Evolutionary conservation across 768 basidiomycete genomes (phyloP), one percentile per base, ranked within the genome.

Genomic region (Hypholoma fasciculare): DNA sequence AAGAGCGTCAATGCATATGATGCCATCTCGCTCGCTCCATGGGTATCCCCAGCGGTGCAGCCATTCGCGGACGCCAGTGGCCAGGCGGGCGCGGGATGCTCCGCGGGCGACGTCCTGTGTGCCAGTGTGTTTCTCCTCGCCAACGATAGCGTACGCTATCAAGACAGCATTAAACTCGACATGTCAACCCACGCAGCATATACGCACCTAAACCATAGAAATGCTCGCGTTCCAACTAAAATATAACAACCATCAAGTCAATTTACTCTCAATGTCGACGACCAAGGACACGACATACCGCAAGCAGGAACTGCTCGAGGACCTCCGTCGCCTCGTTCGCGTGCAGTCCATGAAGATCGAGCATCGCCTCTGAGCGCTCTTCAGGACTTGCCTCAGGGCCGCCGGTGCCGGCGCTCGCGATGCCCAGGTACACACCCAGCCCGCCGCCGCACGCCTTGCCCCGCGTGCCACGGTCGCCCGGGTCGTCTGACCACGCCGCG

Each of bases 61-160:
- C 89, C 90, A 96, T 67, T 94, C 92, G 59, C 92, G 88, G 43
- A 97, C 88, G 9, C 91, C 92, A 1, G 91, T 84, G 12, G 92
- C 91, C 6, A 98, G 80, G 11, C 96, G 87, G 20, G 85, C 82
- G 52, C 92, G 87, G 7, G 92, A 92, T 3, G 92, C 86, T 26
- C 94, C 94, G 39, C 94, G 83, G 12, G 78, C 84, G 3, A 82
- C 75, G 66, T 96, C 94, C 67, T 96, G 93, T n/a, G 87, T 89
- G 2, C 92, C 96, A 0, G 92, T 94, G 71, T 98, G 96, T 72
- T 95, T 96, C 72, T 96, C 93, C 74, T 98, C 94, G 17, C 97
- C 96, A 6, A 98, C 92, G 44, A 99, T 81, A 17, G 93, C 76
- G 69, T 90, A 99, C 5, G 92, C 94, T 90, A 63, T 38, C 19